Percentiles rank a stretch among this genome's conserved stretches.
Evolutionary conservation across 2,329 filamentous ascomycete genomes (phyloP).

Genomic region (Coniosporium tulheliwenetii): DNA sequence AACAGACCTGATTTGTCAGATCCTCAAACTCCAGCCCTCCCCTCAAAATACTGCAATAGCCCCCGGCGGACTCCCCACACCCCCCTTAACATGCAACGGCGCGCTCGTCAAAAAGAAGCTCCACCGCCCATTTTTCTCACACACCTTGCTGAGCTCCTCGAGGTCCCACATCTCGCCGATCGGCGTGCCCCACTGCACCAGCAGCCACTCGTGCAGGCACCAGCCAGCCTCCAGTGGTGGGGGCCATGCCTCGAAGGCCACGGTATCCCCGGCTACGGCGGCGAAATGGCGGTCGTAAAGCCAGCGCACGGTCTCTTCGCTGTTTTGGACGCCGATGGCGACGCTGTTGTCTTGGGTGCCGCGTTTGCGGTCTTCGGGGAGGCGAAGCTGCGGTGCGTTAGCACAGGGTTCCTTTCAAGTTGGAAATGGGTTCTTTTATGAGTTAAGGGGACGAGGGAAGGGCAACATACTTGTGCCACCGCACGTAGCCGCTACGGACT

Average conservation of each 20-base stretch:
- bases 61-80: background rate
- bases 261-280: background rate
- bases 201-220: slow-evolving; percentile 32
- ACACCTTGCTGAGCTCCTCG: slow-evolving; percentile 38
- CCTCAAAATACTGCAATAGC: background rate
- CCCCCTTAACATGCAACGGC: slow-evolving; percentile 35
- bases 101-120: slow-evolving; percentile 47
- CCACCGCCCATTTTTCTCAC: slow-evolving; percentile 36
- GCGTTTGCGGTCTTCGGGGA: background rate
- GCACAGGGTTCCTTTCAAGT: background rate
- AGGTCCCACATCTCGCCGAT: slow-evolving; percentile 43
- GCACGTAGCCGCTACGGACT: slow-evolving; percentile 43
- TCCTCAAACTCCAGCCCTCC: too few species aligned
- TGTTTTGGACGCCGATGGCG: background rate
- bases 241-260: slow-evolving; percentile 1
- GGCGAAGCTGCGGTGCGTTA: background rate
- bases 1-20: too few species aligned
- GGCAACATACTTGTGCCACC: background rate
- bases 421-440: too few species aligned
- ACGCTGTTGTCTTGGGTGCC: slow-evolving; percentile 1
- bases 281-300: slow-evolving; percentile 46
- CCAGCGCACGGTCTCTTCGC: slow-evolving; percentile 29
- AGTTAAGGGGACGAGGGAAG: background rate
- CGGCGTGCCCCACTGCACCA: slow-evolving; percentile 37
- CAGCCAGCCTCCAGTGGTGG: slow-evolving; percentile 12